phyloP scores from a whole-genome alignment of 768 basidiomycete species.

The Hortiboletus flavorubellus region DNA sequence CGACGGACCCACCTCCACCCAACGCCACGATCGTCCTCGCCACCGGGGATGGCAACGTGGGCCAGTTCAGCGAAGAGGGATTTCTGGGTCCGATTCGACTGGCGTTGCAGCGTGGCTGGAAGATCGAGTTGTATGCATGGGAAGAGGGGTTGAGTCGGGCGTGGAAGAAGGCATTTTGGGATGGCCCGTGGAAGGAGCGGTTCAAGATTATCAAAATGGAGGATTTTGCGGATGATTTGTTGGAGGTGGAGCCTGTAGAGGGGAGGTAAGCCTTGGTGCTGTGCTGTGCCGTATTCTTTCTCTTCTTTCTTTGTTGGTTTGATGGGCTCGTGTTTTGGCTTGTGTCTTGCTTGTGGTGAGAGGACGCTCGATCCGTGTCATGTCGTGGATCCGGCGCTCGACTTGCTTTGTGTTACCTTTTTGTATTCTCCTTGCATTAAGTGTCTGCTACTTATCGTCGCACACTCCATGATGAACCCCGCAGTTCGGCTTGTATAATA shows the following conservation, averaged over 20 bases:
- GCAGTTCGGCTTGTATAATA: not conserved
- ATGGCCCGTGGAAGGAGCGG: slow-evolving; percentile 36
- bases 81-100: slow-evolving; percentile 85
- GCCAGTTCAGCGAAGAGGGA: slow-evolving; percentile 90
- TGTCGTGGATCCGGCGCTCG: not conserved
- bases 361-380: too few relatives aligned
- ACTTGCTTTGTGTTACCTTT: slow-evolving; percentile 5
- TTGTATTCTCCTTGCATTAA: slow-evolving; percentile 4
- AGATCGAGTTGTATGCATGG: slow-evolving; percentile 94
- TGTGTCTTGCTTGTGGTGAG: not conserved
- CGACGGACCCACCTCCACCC: slow-evolving; percentile 58
- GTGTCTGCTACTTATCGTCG: slow-evolving; percentile 6
- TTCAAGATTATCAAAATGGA: slow-evolving; percentile 65
- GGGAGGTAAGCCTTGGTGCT: slow-evolving; percentile 13
- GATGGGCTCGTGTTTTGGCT: not conserved
- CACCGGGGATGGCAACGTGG: slow-evolving; percentile 90
- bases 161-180: slow-evolving; percentile 74
- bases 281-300: not conserved
- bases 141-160: slow-evolving; percentile 75
- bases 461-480: not conserved
- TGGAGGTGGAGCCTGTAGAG: slow-evolving; percentile 39
- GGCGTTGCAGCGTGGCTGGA: slow-evolving; percentile 88
- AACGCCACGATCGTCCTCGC: slow-evolving; percentile 85
- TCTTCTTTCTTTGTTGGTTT: not conserved
- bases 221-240: slow-evolving; percentile 57